Conservation (phyloP, 352 stramenopile genomes). For the Globisporangium carolinianum region DNA sequence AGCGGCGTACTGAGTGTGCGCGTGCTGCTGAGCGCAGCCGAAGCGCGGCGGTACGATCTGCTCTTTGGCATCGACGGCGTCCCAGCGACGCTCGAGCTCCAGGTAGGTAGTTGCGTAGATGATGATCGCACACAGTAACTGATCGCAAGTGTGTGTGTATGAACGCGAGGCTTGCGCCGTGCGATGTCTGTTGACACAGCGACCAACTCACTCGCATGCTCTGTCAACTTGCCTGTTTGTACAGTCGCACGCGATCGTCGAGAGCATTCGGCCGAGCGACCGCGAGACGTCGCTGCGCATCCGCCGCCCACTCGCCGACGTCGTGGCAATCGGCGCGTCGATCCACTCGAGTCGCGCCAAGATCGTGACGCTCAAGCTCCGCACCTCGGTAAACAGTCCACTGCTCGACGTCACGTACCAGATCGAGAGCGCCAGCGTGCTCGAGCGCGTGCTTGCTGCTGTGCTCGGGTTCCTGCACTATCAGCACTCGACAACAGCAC, state of each 20-base stretch:
- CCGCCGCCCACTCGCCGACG: slow-evolving; percentile 35
- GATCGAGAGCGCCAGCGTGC: slow-evolving; percentile 25
- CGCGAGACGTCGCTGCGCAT: slow-evolving; percentile 25
- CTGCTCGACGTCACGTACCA: slow-evolving; percentile 49
- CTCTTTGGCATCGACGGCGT: slow-evolving; percentile 62
- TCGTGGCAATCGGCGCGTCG: slow-evolving; percentile 47
- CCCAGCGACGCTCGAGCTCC: slow-evolving; percentile 45
- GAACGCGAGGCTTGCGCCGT: no score
- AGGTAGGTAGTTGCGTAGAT: slow-evolving; percentile 20
- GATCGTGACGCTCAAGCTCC: slow-evolving; percentile 50
- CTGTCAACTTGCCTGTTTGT: background rate
- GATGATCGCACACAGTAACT: background rate
- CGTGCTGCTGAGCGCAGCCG: slow-evolving; percentile 55
- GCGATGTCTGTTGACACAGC: no score
- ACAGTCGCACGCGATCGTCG: slow-evolving; percentile 44
- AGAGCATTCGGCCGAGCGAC: slow-evolving; percentile 8
- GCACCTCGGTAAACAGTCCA: slow-evolving; percentile 6
- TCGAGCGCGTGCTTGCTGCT: slow-evolving; percentile 33
- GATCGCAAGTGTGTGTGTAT: background rate
- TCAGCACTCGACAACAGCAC: slow-evolving; percentile 24
- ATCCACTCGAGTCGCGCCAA: slow-evolving; percentile 43
- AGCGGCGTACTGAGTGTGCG: slow-evolving; percentile 24
- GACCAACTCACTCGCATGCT: background rate
- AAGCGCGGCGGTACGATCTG: slow-evolving; percentile 50
- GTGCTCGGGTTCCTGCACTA: slow-evolving; percentile 46